phyloP scores from a whole-genome alignment of 495 filamentous ascomycete genomes.

The Aspergillus diversus region DNA sequence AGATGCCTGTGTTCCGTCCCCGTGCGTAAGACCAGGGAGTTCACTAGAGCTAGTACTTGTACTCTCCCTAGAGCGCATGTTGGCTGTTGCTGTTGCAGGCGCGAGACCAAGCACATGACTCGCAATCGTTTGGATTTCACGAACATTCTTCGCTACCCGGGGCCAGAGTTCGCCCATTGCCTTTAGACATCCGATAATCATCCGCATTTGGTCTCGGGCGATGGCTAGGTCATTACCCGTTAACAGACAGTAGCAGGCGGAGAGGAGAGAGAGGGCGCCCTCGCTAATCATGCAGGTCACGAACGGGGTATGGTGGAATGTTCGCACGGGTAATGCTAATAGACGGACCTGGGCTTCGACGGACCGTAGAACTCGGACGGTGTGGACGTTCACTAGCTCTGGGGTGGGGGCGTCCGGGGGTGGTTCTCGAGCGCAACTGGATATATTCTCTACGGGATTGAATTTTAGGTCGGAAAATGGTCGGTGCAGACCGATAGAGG shows the following conservation, averaged over 20 bases:
- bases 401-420: conserved; percentile 27
- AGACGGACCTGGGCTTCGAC: conserved; percentile 35
- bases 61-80: not conserved
- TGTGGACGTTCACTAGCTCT: conserved; percentile 33
- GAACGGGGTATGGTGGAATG: conserved; percentile 35
- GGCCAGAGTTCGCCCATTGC: conserved; percentile 34
- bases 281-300: conserved; percentile 39
- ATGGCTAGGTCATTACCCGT: conserved; percentile 30
- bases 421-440: conserved; percentile 37
- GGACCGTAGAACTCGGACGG: conserved; percentile 29
- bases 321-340: conserved; percentile 29
- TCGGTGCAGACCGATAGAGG: conserved; percentile 32
- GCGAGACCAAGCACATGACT: conserved; percentile 48
- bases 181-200: conserved; percentile 39
- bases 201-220: conserved; percentile 37
- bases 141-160: conserved; percentile 65
- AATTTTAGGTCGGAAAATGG: conserved; percentile 40
- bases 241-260: conserved; percentile 31
- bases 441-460: conserved; percentile 30
- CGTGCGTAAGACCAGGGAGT: conserved; percentile 11
- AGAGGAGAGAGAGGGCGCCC: conserved; percentile 33
- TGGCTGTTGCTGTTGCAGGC: not conserved
- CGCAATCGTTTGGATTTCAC: conserved; percentile 76
- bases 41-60: conserved; percentile 10
- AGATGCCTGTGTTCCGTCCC: conserved; percentile 9